A percentile compares a stretch with the other conserved stretches of the same genome.
phyloP scores from a whole-genome alignment of 2,329 filamentous ascomycete species.

The Claviceps sorghi region DNA sequence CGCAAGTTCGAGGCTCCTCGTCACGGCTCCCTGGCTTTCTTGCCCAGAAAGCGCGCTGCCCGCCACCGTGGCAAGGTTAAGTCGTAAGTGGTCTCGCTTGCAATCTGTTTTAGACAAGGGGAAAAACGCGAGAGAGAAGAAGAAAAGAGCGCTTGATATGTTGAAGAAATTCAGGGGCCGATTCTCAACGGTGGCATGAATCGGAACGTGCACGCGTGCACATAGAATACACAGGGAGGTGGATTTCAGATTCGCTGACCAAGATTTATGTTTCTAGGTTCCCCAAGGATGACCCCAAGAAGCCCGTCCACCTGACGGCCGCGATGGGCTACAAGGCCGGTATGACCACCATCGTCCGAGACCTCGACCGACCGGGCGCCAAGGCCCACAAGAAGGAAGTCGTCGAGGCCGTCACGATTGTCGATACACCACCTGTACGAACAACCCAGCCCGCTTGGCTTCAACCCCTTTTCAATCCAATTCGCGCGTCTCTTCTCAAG shows the following conservation, averaged over 20 bases:
- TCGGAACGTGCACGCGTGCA: too few relatives aligned
- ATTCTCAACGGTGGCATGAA: neutral
- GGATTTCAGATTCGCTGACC: neutral
- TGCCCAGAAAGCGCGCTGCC: slow-evolving; percentile 83
- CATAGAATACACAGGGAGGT: neutral
- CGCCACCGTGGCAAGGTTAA: slow-evolving; percentile 96
- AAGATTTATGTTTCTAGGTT: slow-evolving; percentile 43
- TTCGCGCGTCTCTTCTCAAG: neutral
- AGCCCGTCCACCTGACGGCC: slow-evolving; percentile 96
- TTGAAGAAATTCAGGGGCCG: neutral
- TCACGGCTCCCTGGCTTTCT: slow-evolving; percentile 82
- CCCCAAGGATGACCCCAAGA: slow-evolving; percentile 99
- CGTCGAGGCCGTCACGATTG: slow-evolving; percentile 74
- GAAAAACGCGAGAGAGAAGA: too few relatives aligned
- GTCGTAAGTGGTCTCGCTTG: slow-evolving; percentile 50
- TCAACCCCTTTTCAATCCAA: slow-evolving; percentile 21
- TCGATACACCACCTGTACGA: slow-evolving; percentile 93
- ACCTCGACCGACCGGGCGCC: slow-evolving; percentile 95
- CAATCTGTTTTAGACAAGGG: too few relatives aligned
- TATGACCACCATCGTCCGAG: slow-evolving; percentile 99
- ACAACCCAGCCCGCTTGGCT: slow-evolving; percentile 70
- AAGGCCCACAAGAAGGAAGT: slow-evolving; percentile 99
- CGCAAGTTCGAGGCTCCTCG: slow-evolving; percentile 69
- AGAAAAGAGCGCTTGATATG: neutral
- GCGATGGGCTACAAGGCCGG: slow-evolving; percentile 99